Base-by-base conservation (phyloP, 2,329 filamentous ascomycete genomes). In the Paecilomyces fulvus region DNA sequence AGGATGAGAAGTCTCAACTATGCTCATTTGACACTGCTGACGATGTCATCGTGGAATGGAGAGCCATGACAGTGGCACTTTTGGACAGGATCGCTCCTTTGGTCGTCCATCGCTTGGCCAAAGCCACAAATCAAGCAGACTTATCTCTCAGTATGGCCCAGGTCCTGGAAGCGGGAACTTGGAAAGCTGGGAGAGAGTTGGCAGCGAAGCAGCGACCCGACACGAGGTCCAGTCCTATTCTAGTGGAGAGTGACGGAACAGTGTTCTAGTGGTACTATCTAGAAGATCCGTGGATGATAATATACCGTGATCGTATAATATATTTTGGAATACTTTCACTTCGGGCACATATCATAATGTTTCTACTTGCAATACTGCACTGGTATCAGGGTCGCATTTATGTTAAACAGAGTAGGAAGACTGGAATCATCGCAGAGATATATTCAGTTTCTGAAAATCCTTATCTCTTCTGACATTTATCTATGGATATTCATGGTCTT, bases 41-140 rank as follows among this genome's bases (percentile, higher is more conserved):
- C 57, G 83, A 85, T 61, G 82, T 83, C 1, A 78, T 86, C 51
- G 83, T 86, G 0, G 83, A 86, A 65, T 86, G 83, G 84, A 75
- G 84, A n/a, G 83, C 81, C 8, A 78, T 83, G 58, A 86, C 84
- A 0, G 77, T 86, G 6, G 82, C 81, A 0, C 74, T 86, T 56
- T 72, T 86, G 1, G 83, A 86, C 62, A 70, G 72, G 58, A 70
- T 86, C 43, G 78, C 78, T 55, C 62, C 59, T 1, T 78, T 81
- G 52, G 78, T 84, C 33, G 78, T 81, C 4, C 58, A 65, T 10
- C 62, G 63, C 3, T 70, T 75, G 52, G 65, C 65, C 6, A 55
- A 70, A 11, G 10, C 48, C 5, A 49, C 48, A 49, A 49, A 49
- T n/a, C 48, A 49, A 28, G 59, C 73, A 56, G 69, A 72, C 1